Conservation (phyloP, 2,329 filamentous ascomycete species). For the Dactylellina parvicollis region DNA sequence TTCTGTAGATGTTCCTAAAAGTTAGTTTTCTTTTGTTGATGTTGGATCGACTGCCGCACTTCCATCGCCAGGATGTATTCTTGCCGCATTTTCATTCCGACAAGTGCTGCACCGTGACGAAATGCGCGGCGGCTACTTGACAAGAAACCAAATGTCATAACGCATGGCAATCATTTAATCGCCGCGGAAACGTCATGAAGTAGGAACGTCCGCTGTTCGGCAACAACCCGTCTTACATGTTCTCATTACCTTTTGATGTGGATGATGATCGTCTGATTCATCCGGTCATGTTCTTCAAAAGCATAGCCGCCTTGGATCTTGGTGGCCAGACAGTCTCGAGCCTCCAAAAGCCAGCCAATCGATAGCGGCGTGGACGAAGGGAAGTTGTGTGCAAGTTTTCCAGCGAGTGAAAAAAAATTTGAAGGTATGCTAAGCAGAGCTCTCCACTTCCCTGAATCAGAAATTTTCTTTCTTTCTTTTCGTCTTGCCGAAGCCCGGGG, state of each 20-base stretch:
- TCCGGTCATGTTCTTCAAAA: constrained; percentile 23
- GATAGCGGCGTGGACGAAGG: constrained; percentile 30
- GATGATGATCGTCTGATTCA: constrained; percentile 46
- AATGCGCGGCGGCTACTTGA: constrained; percentile 2
- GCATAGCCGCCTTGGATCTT: constrained; percentile 22
- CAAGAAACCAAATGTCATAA: constrained; percentile 11
- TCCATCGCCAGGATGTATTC: not conserved
- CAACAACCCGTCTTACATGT: constrained; percentile 28
- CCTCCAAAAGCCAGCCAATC: constrained; percentile 17
- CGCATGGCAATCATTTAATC: not conserved
- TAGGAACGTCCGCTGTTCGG: constrained; percentile 10
- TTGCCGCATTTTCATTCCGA: constrained; percentile 28
- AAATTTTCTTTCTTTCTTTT: constrained; percentile 20
- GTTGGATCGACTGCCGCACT: not conserved
- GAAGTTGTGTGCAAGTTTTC: not conserved
- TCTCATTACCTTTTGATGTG: constrained; percentile 13
- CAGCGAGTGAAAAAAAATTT: not conserved
- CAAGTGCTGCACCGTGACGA: constrained; percentile 25
- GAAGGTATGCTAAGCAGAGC: constrained; percentile 25
- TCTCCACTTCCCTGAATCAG: constrained; percentile 48
- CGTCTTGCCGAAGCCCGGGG: constrained; percentile 8
- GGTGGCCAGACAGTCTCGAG: constrained; percentile 33
- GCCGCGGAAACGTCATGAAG: constrained; percentile 4
- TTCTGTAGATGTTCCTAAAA: too few species aligned
- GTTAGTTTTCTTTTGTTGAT: too few species aligned